Evolutionary conservation across 345 rosid species (phyloP).

Genomic region (Bruguiera gymnorhiza): DNA sequence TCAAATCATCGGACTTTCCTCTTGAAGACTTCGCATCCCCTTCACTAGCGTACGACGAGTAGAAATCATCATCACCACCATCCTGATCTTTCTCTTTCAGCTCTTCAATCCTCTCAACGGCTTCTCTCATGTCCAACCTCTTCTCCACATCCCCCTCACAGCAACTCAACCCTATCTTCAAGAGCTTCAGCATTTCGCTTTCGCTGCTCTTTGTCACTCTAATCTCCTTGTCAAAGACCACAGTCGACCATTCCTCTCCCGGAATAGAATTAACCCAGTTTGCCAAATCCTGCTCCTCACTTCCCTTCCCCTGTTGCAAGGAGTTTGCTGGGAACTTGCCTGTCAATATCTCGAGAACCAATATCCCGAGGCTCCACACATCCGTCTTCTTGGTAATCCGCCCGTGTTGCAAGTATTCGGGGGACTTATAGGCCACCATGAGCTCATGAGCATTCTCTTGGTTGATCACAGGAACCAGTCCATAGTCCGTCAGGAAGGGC

Average conservation of each 20-base stretch:
- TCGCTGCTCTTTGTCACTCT: constrained; percentile 26
- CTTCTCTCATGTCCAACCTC: constrained; percentile 73
- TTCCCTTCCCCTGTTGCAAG: constrained; percentile 36
- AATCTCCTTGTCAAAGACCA: constrained; percentile 63
- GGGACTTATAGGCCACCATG: constrained; percentile 89
- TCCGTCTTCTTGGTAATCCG: constrained; percentile 87
- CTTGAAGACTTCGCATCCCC: constrained; percentile 35
- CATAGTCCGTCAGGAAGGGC: constrained; percentile 71
- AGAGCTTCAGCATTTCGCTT: constrained; percentile 48
- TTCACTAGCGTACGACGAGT: constrained; percentile 51
- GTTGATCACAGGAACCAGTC: constrained; percentile 67
- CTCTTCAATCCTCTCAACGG: constrained; percentile 54
- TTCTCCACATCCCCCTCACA: constrained; percentile 66
- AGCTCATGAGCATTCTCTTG: constrained; percentile 70
- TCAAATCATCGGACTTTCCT: constrained; percentile 37
- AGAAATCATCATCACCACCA: constrained; percentile 46
- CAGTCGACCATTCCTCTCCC: constrained; percentile 24
- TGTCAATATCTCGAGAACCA: constrained; percentile 72
- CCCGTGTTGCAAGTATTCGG: constrained; percentile 56
- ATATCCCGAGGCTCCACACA: constrained; percentile 71
- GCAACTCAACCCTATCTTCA: constrained; percentile 66
- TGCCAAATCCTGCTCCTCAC: constrained; percentile 40
- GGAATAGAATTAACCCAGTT: constrained; percentile 48
- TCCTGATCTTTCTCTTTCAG: constrained; percentile 39
- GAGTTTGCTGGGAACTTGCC: constrained; percentile 61